A percentile compares a stretch with the other conserved stretches of the same genome.
phyloP scores from a whole-genome alignment of 768 basidiomycete genomes.

The Lentinula aciculospora region DNA sequence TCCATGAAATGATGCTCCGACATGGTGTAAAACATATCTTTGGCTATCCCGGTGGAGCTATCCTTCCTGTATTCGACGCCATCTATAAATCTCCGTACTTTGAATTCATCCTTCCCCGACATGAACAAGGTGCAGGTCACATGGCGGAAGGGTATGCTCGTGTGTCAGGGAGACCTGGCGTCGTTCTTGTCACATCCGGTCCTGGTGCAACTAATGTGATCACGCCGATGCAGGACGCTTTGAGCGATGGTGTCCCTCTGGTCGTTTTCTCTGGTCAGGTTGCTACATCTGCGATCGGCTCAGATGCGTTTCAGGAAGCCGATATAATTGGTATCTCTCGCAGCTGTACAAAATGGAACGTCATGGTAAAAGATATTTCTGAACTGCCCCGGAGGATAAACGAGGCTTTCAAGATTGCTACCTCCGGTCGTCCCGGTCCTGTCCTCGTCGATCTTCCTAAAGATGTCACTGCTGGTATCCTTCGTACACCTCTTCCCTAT shows the following conservation, averaged over 20 bases:
- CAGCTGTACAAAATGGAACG: slow-evolving; percentile 99
- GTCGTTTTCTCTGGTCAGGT: slow-evolving; percentile 97
- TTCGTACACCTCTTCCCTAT: slow-evolving; percentile 79
- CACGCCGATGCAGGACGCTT: slow-evolving; percentile 96
- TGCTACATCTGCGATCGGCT: slow-evolving; percentile 98
- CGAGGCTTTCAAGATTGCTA: slow-evolving; percentile 99
- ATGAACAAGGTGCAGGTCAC: slow-evolving; percentile 98
- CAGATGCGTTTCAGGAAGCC: slow-evolving; percentile 98
- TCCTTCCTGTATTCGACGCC: slow-evolving; percentile 99
- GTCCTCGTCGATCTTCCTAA: slow-evolving; percentile 99
- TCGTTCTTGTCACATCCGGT: slow-evolving; percentile 96
- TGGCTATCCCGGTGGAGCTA: slow-evolving; percentile 97
- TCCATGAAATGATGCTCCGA: slow-evolving; percentile 99
- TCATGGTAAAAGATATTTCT: slow-evolving; percentile 96
- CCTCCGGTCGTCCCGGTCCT: slow-evolving; percentile 93
- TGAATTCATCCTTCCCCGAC: slow-evolving; percentile 91
- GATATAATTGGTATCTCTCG: slow-evolving; percentile 95
- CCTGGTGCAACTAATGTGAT: slow-evolving; percentile 98
- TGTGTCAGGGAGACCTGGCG: slow-evolving; percentile 94
- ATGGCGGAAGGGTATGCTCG: slow-evolving; percentile 99
- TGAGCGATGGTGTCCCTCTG: slow-evolving; percentile 90
- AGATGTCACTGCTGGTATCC: slow-evolving; percentile 91
- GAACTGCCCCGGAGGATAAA: slow-evolving; percentile 95
- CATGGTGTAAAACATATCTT: slow-evolving; percentile 96
- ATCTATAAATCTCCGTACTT: slow-evolving; percentile 96